Base-by-base conservation (phyloP, 805 yeast species). In the Lachancea quebecensis region DNA sequence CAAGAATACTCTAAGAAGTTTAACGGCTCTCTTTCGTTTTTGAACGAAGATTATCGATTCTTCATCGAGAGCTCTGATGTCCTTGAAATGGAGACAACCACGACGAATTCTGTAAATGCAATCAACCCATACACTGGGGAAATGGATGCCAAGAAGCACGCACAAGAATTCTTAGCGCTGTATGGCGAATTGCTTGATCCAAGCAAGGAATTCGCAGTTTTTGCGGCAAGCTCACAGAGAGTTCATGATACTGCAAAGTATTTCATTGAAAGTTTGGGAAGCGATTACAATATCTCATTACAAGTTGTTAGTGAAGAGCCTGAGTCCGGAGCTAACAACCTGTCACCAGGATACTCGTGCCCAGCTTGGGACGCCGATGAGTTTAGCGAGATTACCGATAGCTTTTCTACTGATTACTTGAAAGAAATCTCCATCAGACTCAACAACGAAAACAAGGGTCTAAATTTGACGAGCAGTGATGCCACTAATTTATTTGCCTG, bases 361-460 rank as follows among this genome's bases (percentile, higher is more conserved):
- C 52, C 49, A 16, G 60, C 64, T 18, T 74, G 60, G 53, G 56
- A 72, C 48, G 54, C 48, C 16, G 49, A 54, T 17, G 50, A 41
- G 3, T 41, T 52, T 36, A 41, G 44, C 25, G 55, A 50, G n/a
- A 33, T 55, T 12, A 34, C 49, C 25, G 52, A 44, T 15, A 45
- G 47, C 2, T 60, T 56, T 46, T 49, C 58, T 4, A 46, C 51
- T 8, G 43, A 47, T 3, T 84, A 77, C 60, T 69, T 82, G 51
- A 54, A 61, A 6, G 67, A 62, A 16, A 85, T 86, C 27, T 74
- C 81, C 6, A 60, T 60, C n/a, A 72, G 95, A 54, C 66, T 85
- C 41, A 75, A 75, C 54, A 59, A 60, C 38, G 68, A 72, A 41
- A 77, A 85, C 44, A 77, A 78, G 2, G 82, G 79, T 2, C 67